Evolutionary conservation across 768 basidiomycete species (phyloP).

Genomic region (Tubosaeta brunneosetosa): DNA sequence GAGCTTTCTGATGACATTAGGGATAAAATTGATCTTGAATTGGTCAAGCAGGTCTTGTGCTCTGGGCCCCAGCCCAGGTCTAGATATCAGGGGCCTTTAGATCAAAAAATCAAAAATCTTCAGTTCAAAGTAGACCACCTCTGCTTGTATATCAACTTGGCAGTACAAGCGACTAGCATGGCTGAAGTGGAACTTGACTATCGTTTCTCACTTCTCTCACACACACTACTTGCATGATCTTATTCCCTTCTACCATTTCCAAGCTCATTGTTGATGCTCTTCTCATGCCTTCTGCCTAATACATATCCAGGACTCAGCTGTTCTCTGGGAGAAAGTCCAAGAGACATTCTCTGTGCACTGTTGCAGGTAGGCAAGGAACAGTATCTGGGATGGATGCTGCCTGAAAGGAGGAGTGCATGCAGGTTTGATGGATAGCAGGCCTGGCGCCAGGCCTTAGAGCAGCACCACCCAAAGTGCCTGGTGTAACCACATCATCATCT

Average conservation of each 20-base stretch:
- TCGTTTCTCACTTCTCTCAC: constrained; percentile 56
- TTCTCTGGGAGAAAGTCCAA: constrained; percentile 41
- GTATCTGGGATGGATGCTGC: constrained; percentile 67
- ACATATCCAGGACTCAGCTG: constrained; percentile 23
- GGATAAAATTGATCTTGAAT: constrained; percentile 30
- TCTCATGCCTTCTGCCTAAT: constrained; percentile 35
- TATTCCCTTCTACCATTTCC: constrained; percentile 28
- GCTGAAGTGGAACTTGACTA: constrained; percentile 57
- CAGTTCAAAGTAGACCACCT: constrained; percentile 59
- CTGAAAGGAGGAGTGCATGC: constrained; percentile 60
- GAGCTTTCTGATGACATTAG: constrained; percentile 37
- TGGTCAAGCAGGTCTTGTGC: constrained; percentile 35
- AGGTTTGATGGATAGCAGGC: constrained; percentile 52
- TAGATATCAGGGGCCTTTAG: constrained; percentile 31
- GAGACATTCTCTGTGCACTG: constrained; percentile 61
- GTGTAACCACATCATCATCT: no score
- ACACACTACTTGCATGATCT: constrained; percentile 45
- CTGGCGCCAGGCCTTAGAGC: no score
- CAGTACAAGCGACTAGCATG: constrained; percentile 47
- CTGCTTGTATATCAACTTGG: constrained; percentile 47
- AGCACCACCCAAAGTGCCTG: constrained; percentile 53
- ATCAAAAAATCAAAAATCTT: constrained; percentile 41
- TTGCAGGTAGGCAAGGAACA: constrained; percentile 62
- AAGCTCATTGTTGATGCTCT: constrained; percentile 26
- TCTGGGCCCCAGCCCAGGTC: constrained; percentile 14